Evolutionary conservation across 768 basidiomycete species (phyloP), one percentile per base, ranked within the genome.

Genomic region (Mycena rosella): DNA sequence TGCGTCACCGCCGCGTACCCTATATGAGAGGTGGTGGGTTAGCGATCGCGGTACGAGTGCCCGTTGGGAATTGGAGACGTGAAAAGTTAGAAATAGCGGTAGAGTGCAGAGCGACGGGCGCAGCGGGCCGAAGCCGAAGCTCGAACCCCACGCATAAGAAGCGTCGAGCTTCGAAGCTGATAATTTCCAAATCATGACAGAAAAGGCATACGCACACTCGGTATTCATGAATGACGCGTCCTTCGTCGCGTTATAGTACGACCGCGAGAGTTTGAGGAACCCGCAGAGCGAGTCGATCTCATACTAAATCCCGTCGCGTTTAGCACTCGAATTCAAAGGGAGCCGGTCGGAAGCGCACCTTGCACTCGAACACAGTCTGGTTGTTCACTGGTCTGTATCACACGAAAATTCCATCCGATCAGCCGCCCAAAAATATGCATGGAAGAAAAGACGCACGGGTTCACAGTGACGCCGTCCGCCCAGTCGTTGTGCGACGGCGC

Each of bases 221-320:
- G 78, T 79, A 72, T 92, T 91, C 80, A 93, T 89, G 78, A 94
- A 89, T 0, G 91, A 91, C 1, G 82, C 63, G 72, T 94, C 93
- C 18, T 87, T 85, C 0, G 93, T 94, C n/a, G 85, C 86, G 74
- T 88, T 80, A 61, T 90, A 92, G 77, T 92, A 94, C 4, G 87
- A 87, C 29, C 90, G 80, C 15, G 92, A 94, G 15, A 94, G 82
- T 77, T 94, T 94, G 72, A 94, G 78, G 80, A 94, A 94, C 8
- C 91, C 88, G 66, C 91, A 92, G 0, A 94, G 79, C 0, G 92
- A 93, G 74, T 94, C 93, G 54, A 94, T 82, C 75, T 94, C 93
- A 72, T 92, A 94, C 91, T 47, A 26, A 22, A 10, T n/a, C 42
- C 5, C 42, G 38, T 34, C 13, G 13, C 4, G 38, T 40, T 9